phyloP scores from a whole-genome alignment of 345 rosid genomes.

The Arabidopsis suecica region DNA sequence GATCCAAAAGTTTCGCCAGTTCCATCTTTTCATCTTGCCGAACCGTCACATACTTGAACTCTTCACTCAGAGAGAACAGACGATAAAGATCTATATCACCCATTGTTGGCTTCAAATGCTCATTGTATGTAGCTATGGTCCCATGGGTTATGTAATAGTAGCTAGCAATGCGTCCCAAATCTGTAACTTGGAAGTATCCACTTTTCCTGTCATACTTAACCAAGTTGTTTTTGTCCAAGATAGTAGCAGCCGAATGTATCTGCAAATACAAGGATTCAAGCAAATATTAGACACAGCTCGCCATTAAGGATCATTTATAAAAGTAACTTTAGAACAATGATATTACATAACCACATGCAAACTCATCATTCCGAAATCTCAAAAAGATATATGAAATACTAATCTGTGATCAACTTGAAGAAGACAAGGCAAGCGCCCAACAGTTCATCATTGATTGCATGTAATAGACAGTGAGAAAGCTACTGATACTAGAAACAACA shows the following conservation, averaged over 20 bases:
- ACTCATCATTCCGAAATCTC: slow-evolving; percentile 13
- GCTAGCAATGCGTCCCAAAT: slow-evolving; percentile 99
- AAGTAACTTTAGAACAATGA: neutral
- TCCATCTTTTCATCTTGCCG: slow-evolving; percentile 99
- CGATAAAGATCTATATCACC: slow-evolving; percentile 94
- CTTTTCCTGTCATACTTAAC: slow-evolving; percentile 89
- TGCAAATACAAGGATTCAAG: slow-evolving; percentile 41
- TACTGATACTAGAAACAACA: slow-evolving; percentile 15
- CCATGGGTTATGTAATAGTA: slow-evolving; percentile 92
- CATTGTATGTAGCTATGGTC: slow-evolving; percentile 89
- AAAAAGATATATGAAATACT: slow-evolving; percentile 12
- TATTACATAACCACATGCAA: slow-evolving; percentile 16
- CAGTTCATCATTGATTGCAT: slow-evolving; percentile 25
- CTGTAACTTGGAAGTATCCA: slow-evolving; percentile 97
- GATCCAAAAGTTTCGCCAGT: slow-evolving; percentile 88
- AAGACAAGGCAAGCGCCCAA: slow-evolving; percentile 19
- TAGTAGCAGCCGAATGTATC: slow-evolving; percentile 91
- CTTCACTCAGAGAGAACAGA: slow-evolving; percentile 88
- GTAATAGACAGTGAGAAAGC: slow-evolving; percentile 17
- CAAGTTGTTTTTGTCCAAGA: slow-evolving; percentile 90
- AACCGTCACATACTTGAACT: slow-evolving; percentile 92
- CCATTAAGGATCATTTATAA: neutral
- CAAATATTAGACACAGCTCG: slow-evolving; percentile 20
- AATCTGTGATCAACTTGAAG: slow-evolving; percentile 18
- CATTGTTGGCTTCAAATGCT: slow-evolving; percentile 96